Evolutionary conservation across 192 early-diverging fungal species (phyloP), one percentile per base, ranked within the genome.

Genomic region (Diversispora eburnea): DNA sequence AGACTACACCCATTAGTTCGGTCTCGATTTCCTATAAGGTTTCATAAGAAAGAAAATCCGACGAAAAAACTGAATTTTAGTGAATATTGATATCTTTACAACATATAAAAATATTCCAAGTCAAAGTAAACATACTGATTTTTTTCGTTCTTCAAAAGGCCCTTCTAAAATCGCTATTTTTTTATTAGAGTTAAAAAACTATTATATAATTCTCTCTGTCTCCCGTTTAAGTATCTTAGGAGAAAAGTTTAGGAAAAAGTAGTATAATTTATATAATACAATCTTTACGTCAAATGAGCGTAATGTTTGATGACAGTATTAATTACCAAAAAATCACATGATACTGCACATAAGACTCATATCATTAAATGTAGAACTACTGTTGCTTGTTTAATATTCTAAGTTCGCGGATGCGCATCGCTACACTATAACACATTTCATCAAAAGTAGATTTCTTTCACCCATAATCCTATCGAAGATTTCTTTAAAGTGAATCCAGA

Each of bases 1-100:
- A 22, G 22, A 58, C 19, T 22, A 58, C 5, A 25, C 0, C 8
- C 17, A 58, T 58, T 58, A 58, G 19, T 25, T 58, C 57, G 5
- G 19, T 22, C 22, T 19, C 57, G 8, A 58, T 58, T 58, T 58
- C 57, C 57, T 58, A 58, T 58, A 25, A 58, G 57, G 8, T 58
- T 58, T 58, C 57, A 3, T 58, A 58, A 19, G 19, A 58, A 58
- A 22, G 8, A 20, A 20, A 7, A 58, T 22, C 20, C 48, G 48
- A 13, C 48, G 13, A 22, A 9, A 20, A 58, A 20, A 9, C 7
- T 58, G 25, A 9, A 58, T 58, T 58, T 25, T 58, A 58, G 57
- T 58, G 19, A 58, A 17, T 22, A 49, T 49, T 49, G 48, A 49
- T 49, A 49, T 13, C 48, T 49, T 13, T 49, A 49, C 13, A 7